Conservation (phyloP, 2,329 filamentous ascomycete genomes). For the Didymella keratinophila region DNA sequence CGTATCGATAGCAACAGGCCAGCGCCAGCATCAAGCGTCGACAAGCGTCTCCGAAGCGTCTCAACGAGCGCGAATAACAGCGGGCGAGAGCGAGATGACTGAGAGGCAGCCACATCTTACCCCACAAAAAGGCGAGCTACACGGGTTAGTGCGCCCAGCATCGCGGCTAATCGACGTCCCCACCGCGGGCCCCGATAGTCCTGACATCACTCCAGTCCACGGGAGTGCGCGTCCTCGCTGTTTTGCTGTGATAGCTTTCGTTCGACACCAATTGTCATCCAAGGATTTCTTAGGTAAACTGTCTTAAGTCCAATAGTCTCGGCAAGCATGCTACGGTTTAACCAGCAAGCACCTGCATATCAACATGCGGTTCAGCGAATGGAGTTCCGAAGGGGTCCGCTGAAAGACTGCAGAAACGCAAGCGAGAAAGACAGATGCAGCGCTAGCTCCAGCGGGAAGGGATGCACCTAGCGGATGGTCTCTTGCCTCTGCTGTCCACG, state of each 20-base stretch:
- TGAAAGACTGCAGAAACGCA: slow-evolving; percentile 15
- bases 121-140: slow-evolving; percentile 13
- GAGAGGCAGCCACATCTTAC: slow-evolving; percentile 18
- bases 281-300: not conserved
- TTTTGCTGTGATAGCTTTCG: not conserved
- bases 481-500: slow-evolving; percentile 5
- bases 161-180: slow-evolving; percentile 21
- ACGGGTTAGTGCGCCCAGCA: slow-evolving; percentile 9
- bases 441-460: slow-evolving; percentile 12
- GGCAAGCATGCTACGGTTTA: slow-evolving; percentile 7
- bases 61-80: slow-evolving; percentile 20
- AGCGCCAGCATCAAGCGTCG: slow-evolving; percentile 18
- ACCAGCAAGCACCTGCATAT: slow-evolving; percentile 7
- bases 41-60: slow-evolving; percentile 21
- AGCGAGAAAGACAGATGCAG: slow-evolving; percentile 13
- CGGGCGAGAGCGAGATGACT: slow-evolving; percentile 18
- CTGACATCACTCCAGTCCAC: slow-evolving; percentile 23
- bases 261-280: slow-evolving; percentile 5
- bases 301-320: slow-evolving; percentile 10
- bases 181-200: slow-evolving; percentile 11
- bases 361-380: slow-evolving; percentile 8
- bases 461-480: slow-evolving; percentile 7
- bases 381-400: slow-evolving; percentile 1
- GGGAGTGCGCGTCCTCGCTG: slow-evolving; percentile 17
- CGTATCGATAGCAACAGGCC: slow-evolving; percentile 20